Conservation (phyloP, 352 stramenopile genomes). For the Plasmopara halstedii region DNA sequence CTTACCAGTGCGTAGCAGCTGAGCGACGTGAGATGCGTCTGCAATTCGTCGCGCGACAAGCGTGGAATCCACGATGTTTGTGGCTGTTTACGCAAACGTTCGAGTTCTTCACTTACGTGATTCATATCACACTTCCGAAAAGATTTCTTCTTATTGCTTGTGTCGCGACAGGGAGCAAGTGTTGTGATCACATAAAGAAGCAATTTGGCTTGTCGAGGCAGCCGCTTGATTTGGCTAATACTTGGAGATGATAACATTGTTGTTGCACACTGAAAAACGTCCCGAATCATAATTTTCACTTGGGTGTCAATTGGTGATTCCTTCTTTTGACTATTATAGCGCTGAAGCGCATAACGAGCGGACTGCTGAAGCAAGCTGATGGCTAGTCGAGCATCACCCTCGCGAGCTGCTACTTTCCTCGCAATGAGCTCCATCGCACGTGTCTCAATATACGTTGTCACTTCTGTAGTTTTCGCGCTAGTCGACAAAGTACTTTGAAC, state of each 20-base stretch:
- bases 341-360: conserved; percentile 30
- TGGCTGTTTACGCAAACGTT: conserved; percentile 22
- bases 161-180: conserved; percentile 30
- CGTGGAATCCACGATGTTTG: conserved; percentile 49
- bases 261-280: conserved; percentile 38
- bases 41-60: conserved; percentile 52
- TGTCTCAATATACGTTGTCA: conserved; percentile 25
- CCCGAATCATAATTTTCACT: conserved; percentile 28
- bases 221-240: conserved; percentile 48
- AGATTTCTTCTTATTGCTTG: conserved; percentile 4
- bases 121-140: conserved; percentile 29
- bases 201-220: conserved; percentile 58
- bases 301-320: neutral
- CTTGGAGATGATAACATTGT: conserved; percentile 35
- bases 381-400: conserved; percentile 57
- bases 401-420: conserved; percentile 52
- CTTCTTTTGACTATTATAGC: conserved; percentile 3
- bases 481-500: conserved; percentile 12
- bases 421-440: conserved; percentile 58
- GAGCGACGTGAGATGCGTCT: conserved; percentile 51
- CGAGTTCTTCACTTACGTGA: conserved; percentile 40
- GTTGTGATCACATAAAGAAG: conserved; percentile 57
- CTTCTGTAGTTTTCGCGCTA: neutral
- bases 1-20: conserved; percentile 67
- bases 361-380: conserved; percentile 56